Conservation (phyloP, 352 stramenopile genomes). For the Globisporangium nunn region DNA sequence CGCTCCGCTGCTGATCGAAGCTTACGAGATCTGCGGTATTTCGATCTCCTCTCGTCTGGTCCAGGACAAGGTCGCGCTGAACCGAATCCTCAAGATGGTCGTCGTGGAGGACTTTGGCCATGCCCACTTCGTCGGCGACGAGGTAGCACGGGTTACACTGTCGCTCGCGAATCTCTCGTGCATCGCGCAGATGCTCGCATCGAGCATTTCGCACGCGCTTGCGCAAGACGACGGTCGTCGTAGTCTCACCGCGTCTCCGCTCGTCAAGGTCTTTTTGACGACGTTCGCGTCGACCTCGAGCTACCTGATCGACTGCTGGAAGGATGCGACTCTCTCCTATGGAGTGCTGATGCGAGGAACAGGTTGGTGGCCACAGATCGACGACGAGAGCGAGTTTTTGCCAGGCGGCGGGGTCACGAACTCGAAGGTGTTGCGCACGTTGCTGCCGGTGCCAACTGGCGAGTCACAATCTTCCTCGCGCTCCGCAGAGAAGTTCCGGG, state of each 20-base stretch:
- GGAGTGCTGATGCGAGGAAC: conserved; percentile 40
- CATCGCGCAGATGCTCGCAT: conserved; percentile 45
- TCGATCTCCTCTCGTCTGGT: conserved; percentile 46
- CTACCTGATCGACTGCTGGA: conserved; percentile 49
- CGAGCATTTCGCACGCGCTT: conserved; percentile 29
- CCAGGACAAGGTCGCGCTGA: conserved; percentile 66
- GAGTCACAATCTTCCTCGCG: conserved; percentile 6
- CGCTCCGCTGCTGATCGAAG: conserved; percentile 61
- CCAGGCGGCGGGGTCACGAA: conserved; percentile 9
- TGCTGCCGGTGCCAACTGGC: conserved; percentile 17
- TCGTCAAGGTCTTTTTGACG: conserved; percentile 51
- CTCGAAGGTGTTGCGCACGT: conserved; percentile 14
- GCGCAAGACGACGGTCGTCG: conserved; percentile 7
- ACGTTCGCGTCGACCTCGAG: conserved; percentile 30
- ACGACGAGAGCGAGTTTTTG: conserved; percentile 7
- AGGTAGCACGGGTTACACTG: conserved; percentile 42
- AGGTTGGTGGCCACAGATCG: conserved; percentile 21
- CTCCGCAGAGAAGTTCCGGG: conserved; percentile 16
- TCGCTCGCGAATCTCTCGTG: conserved; percentile 57
- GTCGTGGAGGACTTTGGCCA: conserved; percentile 56
- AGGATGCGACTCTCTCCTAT: conserved; percentile 36
- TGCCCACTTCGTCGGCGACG: conserved; percentile 50
- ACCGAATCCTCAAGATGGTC: conserved; percentile 56
- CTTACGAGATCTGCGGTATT: conserved; percentile 48
- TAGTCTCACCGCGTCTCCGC: conserved; percentile 18